phyloP scores from a whole-genome alignment of 2,329 filamentous ascomycete species.

The Arthrobotrys megalospora region DNA sequence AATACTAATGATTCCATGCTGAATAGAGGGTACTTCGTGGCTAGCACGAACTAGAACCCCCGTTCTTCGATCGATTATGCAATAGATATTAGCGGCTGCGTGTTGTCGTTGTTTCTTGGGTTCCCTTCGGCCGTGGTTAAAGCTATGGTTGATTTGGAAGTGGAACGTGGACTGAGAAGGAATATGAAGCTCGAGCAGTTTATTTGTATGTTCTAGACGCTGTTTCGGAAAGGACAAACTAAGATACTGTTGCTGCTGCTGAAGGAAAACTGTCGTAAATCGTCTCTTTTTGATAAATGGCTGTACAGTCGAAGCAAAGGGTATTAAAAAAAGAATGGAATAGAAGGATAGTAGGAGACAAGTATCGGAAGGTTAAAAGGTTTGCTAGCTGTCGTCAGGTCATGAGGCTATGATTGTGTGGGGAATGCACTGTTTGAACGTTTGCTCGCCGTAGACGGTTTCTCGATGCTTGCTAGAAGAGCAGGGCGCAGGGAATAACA shows the following conservation, averaged over 20 bases:
- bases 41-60: conserved; percentile 23
- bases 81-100: conserved; percentile 9
- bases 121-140: not conserved
- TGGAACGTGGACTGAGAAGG: conserved; percentile 18
- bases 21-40: conserved; percentile 26
- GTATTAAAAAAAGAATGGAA: conserved; percentile 17
- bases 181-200: conserved; percentile 24
- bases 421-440: conserved; percentile 21
- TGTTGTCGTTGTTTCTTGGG: not conserved
- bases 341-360: conserved; percentile 26
- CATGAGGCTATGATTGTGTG: conserved; percentile 45
- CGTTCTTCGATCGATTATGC: conserved; percentile 1
- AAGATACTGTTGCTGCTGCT: not conserved
- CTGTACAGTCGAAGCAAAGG: conserved; percentile 2
- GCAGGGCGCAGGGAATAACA: conserved; percentile 38
- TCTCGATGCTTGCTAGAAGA: conserved; percentile 29
- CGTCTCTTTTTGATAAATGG: conserved; percentile 20
- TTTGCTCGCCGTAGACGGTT: conserved; percentile 47
- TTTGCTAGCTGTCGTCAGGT: conserved; percentile 45
- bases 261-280: conserved; percentile 32
- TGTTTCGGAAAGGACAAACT: conserved; percentile 31
- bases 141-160: not conserved
- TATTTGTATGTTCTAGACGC: conserved; percentile 19
- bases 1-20: conserved; percentile 89
- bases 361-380: conserved; percentile 14